Conservation (phyloP, 768 basidiomycete genomes). For the Hortiboletus flavorubellus region DNA sequence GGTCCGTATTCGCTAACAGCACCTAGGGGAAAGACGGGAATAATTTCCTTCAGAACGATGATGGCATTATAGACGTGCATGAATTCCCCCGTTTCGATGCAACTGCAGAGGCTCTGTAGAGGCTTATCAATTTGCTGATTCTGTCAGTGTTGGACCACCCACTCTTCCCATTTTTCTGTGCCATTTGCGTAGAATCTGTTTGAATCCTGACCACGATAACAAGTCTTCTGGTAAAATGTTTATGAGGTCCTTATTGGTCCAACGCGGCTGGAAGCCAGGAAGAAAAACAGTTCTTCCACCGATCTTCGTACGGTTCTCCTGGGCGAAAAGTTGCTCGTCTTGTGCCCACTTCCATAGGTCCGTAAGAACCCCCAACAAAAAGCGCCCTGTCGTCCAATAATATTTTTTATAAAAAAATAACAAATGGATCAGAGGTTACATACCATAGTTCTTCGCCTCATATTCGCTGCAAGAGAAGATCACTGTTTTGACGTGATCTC, state of each 20-base stretch:
- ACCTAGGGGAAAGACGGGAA: slow-evolving; percentile 82
- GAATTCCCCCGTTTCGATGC: slow-evolving; percentile 85
- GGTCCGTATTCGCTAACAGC: slow-evolving; percentile 53
- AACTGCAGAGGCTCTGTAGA: slow-evolving; percentile 68
- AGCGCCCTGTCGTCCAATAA: slow-evolving; percentile 59
- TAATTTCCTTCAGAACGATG: slow-evolving; percentile 86
- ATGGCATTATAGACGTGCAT: slow-evolving; percentile 99
- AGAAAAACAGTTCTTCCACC: slow-evolving; percentile 58
- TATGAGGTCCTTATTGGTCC: slow-evolving; percentile 40
- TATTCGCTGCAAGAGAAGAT: slow-evolving; percentile 95
- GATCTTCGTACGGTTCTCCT: slow-evolving; percentile 64
- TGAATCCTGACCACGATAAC: slow-evolving; percentile 68
- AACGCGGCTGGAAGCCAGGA: slow-evolving; percentile 66
- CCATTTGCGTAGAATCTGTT: slow-evolving; percentile 76
- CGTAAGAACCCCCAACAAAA: slow-evolving; percentile 72
- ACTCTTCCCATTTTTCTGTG: slow-evolving; percentile 75
- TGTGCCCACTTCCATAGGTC: slow-evolving; percentile 80
- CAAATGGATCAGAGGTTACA: slow-evolving; percentile 12
- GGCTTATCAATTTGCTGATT: neutral
- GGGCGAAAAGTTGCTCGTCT: slow-evolving; percentile 69
- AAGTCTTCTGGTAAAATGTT: slow-evolving; percentile 47
- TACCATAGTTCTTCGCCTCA: slow-evolving; percentile 93
- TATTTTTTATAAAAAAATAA: neutral
- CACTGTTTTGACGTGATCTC: slow-evolving; percentile 77
- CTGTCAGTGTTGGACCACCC: slow-evolving; percentile 18